A percentile compares a stretch with the other conserved stretches of the same genome.
Conservation (phyloP, 1,284 basidiomycete genomes). For the Ceratobasidium sp. region DNA sequence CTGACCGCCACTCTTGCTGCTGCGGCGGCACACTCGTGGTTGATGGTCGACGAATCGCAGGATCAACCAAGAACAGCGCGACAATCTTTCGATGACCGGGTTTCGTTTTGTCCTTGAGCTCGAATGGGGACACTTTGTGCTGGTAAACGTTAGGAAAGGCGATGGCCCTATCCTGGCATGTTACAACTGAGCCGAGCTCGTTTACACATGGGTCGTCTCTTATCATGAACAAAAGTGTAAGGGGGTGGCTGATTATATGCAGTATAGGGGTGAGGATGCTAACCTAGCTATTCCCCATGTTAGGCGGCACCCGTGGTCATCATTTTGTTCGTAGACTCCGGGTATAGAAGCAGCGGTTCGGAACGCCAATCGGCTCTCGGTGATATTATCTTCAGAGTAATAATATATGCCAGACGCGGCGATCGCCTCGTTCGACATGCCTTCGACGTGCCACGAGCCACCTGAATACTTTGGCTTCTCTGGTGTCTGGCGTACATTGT, state of each 20-base stretch:
- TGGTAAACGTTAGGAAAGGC: slow-evolving; percentile 63
- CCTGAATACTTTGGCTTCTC: slow-evolving; percentile 57
- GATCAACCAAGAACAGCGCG: slow-evolving; percentile 64
- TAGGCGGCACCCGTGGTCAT: slow-evolving; percentile 5
- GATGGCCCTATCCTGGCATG: slow-evolving; percentile 56
- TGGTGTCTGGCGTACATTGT: slow-evolving; percentile 54
- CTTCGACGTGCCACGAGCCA: too few species aligned
- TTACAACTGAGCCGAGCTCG: slow-evolving; percentile 55
- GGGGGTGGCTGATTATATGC: neutral
- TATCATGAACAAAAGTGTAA: neutral
- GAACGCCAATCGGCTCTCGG: slow-evolving; percentile 39
- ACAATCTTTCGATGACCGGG: slow-evolving; percentile 64
- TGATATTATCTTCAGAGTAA: slow-evolving; percentile 47
- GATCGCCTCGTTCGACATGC: too few species aligned
- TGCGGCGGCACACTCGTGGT: slow-evolving; percentile 61
- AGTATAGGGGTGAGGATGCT: neutral
- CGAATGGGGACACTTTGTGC: slow-evolving; percentile 60
- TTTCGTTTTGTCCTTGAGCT: too few species aligned
- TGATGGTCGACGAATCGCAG: slow-evolving; percentile 58
- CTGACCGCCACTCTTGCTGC: slow-evolving; percentile 56
- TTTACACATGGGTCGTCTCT: slow-evolving; percentile 50
- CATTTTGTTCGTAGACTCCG: slow-evolving; percentile 24
- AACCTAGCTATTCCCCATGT: slow-evolving; percentile 43
- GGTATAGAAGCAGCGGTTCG: slow-evolving; percentile 15
- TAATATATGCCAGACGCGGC: too few species aligned